Base-by-base conservation (phyloP, 352 stramenopile genomes). In the Pythium graminicola region DNA sequence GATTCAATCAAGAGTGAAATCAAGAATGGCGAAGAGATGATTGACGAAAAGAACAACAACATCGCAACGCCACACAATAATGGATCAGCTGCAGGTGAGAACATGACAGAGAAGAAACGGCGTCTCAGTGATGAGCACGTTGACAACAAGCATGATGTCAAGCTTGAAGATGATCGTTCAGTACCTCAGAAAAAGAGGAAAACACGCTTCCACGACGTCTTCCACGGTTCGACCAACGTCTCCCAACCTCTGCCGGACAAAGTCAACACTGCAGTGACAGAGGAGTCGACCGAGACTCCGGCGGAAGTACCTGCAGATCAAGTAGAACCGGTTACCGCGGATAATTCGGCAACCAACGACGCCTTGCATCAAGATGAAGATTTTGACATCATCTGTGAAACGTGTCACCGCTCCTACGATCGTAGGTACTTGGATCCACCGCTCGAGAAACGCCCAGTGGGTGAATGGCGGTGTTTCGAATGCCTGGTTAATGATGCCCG, bases 401-500 rank as follows among this genome's bases (percentile, higher is more conserved):
- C 70, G 20, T 94, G 83, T 53, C 79, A 78, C 35, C 87, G 89
- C 33, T 71, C 69, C 17, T 92, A 94, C 38, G 83, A 94, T 62
- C 87, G 88, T 64, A 72, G 81, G 33, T 89, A 92, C 51, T 36
- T 94, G 26, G 83, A 94, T 22, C 83, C 83, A 52, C 83, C 83
- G 2, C 68, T 94, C 13, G 69, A 82, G 9, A 73, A 89, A 40
- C 81, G 76, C 19, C 83, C 83, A 2, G 60, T 62, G 16, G 83
- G 82, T 33, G 83, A 92, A 35, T 94, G 84, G 84, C 69, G 79
- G 19, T 94, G 84, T 57, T 93, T 94, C 54, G 84, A 94, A 50
- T 94, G 84, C 40, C 72, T 94, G 7, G 84, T 94, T 19, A 94
- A 94, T 44, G 81, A 92, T 58, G 80, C 79, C 39, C 70, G 81